A percentile compares a stretch with the other conserved stretches of the same genome.
phyloP scores from a whole-genome alignment of 306 rosid genomes.

The Cucumis hystrix region DNA sequence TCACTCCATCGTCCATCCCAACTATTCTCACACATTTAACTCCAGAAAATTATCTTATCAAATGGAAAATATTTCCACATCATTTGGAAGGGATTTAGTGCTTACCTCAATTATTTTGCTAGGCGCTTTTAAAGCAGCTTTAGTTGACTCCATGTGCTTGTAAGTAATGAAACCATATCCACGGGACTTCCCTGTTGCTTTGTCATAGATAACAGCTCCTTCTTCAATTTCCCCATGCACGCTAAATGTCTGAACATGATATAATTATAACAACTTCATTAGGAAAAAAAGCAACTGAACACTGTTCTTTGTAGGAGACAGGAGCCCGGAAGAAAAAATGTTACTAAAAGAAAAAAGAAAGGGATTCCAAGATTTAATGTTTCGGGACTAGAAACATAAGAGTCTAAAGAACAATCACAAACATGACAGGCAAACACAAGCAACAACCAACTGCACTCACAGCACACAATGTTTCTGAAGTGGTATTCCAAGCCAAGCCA shows the following conservation, averaged over 20 bases:
- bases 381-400: neutral
- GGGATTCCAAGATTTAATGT: neutral
- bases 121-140: constrained; percentile 52
- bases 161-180: constrained; percentile 78
- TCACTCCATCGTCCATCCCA: neutral
- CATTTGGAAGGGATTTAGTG: neutral
- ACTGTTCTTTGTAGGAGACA: neutral
- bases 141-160: constrained; percentile 64
- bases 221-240: constrained; percentile 80
- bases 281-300: neutral
- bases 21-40: neutral
- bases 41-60: neutral
- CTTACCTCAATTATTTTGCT: constrained; percentile 75
- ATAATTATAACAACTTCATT: neutral
- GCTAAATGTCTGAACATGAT: constrained; percentile 40
- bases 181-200: constrained; percentile 53
- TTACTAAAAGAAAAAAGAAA: neutral
- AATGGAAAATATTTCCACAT: neutral
- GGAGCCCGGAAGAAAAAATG: neutral
- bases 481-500: constrained; percentile 74
- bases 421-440: constrained; percentile 47
- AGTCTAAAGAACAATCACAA: constrained; percentile 18
- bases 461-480: constrained; percentile 70
- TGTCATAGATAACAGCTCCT: constrained; percentile 60
- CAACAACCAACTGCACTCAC: constrained; percentile 58